Evolutionary conservation across 441 rosid genomes (phyloP), one percentile per base, ranked within the genome.

Genomic region (Gossypium gossypioides): DNA sequence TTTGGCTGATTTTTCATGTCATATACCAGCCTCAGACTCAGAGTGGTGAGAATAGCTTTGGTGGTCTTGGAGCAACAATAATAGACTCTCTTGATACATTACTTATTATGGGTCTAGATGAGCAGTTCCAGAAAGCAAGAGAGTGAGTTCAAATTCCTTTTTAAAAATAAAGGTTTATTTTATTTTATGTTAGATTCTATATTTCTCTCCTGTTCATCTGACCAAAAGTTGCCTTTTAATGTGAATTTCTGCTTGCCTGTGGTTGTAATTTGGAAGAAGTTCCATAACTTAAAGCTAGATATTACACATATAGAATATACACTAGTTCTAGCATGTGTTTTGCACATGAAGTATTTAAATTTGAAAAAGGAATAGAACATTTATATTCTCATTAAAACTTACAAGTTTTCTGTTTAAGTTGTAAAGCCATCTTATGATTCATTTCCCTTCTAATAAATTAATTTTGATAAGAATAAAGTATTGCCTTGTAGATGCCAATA

Each of bases 61-160:
- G 98, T 77, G 98, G 98, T 68, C 87, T 96, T 42, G 99, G 99
- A 74, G 99, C 98, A 70, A 93, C 99, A 55, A 77, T 96, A 62
- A 66, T 96, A 68, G 99, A 96, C 80, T 67, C 98, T 74, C 88
- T 96, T 56, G 99, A 91, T 77, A 93, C 98, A 9, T 84, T 96
- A 76, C 91, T 85, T 76, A 96, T 93, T 69, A 96, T 96, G 99
- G 99, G 98, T 74, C 85, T 96, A 56, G 76, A 89, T 52, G 94
- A 96, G 71, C 89, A 93, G 75, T 93, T 96, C 84, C 91, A 85
- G 75, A 89, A 81, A 85, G 98, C 99, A 37, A 91, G 81, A 86
- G 97, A 87, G 99, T 96, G 78, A 88, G 99, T 89, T 68, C 21
- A 29, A 68, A 19, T 56, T 34, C 19, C 8, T 60, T 25, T 27